These are phyloP conservation scores for Aspergillus hortae DNA, from an alignment of 2,329 filamentous ascomycete genomes.

Conservation along the genomic window DNA sequence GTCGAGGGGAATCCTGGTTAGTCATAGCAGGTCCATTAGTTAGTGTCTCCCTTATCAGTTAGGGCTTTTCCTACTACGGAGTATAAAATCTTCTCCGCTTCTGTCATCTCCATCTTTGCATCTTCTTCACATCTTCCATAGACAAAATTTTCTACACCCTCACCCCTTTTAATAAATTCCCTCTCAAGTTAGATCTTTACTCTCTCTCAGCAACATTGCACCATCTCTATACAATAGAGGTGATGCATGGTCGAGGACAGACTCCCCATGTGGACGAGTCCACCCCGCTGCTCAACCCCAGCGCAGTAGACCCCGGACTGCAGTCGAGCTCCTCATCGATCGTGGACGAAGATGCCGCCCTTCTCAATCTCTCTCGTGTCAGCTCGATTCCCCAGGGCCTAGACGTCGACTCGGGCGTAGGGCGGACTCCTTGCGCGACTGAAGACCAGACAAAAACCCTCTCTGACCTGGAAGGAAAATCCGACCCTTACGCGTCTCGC, in stretches of 20 bases:
- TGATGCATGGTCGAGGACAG: background rate
- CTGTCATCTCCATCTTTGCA: background rate
- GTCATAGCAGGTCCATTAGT: background rate
- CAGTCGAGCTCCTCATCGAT: slow-evolving; percentile 8
- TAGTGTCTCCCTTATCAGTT: background rate
- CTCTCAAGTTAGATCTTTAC: no score
- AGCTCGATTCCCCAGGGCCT: slow-evolving; percentile 25
- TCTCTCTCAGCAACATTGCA: no score
- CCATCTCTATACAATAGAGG: background rate
- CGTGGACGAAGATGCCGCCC: slow-evolving; percentile 17
- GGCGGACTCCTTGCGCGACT: slow-evolving; percentile 17
- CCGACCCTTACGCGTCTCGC: slow-evolving; percentile 22
- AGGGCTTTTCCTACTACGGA: background rate
- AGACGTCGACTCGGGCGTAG: slow-evolving; percentile 24
- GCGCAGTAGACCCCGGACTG: slow-evolving; percentile 32
- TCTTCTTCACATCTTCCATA: background rate
- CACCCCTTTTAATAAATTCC: no score
- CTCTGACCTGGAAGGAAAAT: slow-evolving; percentile 4
- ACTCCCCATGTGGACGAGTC: slow-evolving; percentile 10
- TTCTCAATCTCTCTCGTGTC: slow-evolving; percentile 21
- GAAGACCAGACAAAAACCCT: slow-evolving; percentile 7
- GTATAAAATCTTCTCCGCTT: background rate
- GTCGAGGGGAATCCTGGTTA: no score
- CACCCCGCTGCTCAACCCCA: slow-evolving; percentile 19
- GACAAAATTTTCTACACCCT: background rate